Base-by-base conservation (phyloP, 169 alveolate genomes). In the Plasmodium cynomolgi region DNA sequence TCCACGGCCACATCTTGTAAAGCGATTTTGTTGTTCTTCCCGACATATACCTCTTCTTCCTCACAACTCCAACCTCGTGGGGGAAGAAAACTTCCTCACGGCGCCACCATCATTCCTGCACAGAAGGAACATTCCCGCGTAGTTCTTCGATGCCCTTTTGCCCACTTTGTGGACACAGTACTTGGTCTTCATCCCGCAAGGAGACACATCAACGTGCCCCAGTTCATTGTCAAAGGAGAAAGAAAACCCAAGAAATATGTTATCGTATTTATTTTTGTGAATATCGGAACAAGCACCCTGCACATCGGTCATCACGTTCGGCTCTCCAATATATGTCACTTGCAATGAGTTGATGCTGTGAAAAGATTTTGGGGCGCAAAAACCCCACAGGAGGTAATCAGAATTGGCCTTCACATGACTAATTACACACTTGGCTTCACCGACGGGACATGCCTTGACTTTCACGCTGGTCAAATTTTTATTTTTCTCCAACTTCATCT, bases 341-440 rank as follows among this genome's bases (percentile, higher is more conserved):
- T 86, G 93, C 56, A 86, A 75, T 11, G 86, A 86, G 11, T 13
- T 50, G 17, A 56, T 75, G n/a, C 86, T 75, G 26, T 39, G 93
- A 86, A 75, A 86, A 4, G 85, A 86, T 31, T 11, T 41, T 9
- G 93, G 93, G 11, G 81, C 81, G 68, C 93, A 86, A 39, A 86
- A 86, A 23, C 93, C 93, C 93, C 93, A 86, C 31, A 86, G 41
- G 74, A 86, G 68, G 68, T 86, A 86, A 26, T 86, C 93, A 0
- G 93, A 75, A 86, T 86, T 50, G 29, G 62, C 58, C 71, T 86
- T 77, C 29, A 26, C 37, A 33, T 86, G 20, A 13, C 47, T 34
- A 50, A 86, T 77, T 50, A 17, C 62, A 86, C 93, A 86, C 7
- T 86, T 75, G 62, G 31, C n/a, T 54, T 86, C 71, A n/a, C 93